Evolutionary conservation across 805 yeast genomes (phyloP), one percentile per base, ranked within the genome.

Genomic region (Sugiyamaella boreocaroliniensis): DNA sequence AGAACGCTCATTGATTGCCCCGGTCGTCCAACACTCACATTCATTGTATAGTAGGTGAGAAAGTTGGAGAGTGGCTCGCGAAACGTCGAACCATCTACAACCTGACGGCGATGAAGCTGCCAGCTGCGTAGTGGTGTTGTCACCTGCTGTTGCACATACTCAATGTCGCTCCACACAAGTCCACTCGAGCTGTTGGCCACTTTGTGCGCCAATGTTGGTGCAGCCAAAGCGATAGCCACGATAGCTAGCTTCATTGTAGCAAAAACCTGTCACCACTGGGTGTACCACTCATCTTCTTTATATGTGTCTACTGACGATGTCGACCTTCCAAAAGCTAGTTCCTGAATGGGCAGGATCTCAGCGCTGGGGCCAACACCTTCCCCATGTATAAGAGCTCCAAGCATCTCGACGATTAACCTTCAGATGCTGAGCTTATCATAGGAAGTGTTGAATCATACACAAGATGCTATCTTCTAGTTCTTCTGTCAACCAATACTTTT

Each of bases 1-100:
- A 82, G 66, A 4, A 83, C 81, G 4, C 70, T 71, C 5, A 83
- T 70, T 9, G 70, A 63, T 58, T 83, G 83, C 0, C 71, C 61
- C 1, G 81, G 76, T 0, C 85, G 76, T 5, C 92, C 90, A 15
- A 85, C 53, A 3, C 65, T 52, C 12, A 67, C 43, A 54, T 64
- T 66, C 51, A 65, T 50, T 1, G 66, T 58, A 49, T 66, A 67
- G 58, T 65, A 67, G 0, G 71, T 67, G 50, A 66, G 55, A 12
- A 56, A 56, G 51, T 67, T 67, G 43, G 54, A 32, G 44, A 67
- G 49, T 14, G 58, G 55, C 40, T 62, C 62, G 8, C 22, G 29
- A 41, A 57, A 58, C 15, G 20, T 18, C 19, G 22, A 18, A 40
- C 18, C 15, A 10, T 15, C 50, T 12, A 43, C 50, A 4, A 50